phyloP scores from a whole-genome alignment of 2,329 filamentous ascomycete genomes.

The Botryotinia globosa region DNA sequence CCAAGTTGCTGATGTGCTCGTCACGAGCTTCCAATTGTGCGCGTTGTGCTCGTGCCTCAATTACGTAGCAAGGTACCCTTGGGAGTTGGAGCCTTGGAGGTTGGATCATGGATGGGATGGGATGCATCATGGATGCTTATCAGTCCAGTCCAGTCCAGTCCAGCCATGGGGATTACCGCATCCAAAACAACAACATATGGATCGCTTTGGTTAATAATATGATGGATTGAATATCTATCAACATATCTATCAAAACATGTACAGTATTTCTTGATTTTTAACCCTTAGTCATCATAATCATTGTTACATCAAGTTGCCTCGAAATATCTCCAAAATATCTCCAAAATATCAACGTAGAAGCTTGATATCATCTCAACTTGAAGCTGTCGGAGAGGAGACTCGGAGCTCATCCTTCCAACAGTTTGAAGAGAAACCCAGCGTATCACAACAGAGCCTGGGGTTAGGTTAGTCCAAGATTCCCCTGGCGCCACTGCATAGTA shows the following conservation, averaged over 20 bases:
- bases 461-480: background rate
- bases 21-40: too few species aligned
- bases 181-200: background rate
- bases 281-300: background rate
- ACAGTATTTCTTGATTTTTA: too few species aligned
- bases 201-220: background rate
- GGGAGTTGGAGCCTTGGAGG: background rate
- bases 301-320: background rate
- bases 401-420: background rate
- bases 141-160: constrained; percentile 3
- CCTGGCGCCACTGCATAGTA: constrained; percentile 12
- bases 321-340: background rate
- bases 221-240: background rate
- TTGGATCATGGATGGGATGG: too few species aligned
- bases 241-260: background rate
- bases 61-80: constrained; percentile 7
- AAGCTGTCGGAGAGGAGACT: background rate
- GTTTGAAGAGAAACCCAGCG: background rate
- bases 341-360: background rate
- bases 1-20: background rate
- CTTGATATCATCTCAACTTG: background rate
- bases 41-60: background rate
- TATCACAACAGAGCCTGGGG: background rate
- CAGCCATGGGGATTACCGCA: constrained; percentile 1
- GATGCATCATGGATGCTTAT: constrained; percentile 2